Evolutionary conservation across 1,284 basidiomycete genomes (phyloP).

Genomic region (Heterobasidion occidentale): DNA sequence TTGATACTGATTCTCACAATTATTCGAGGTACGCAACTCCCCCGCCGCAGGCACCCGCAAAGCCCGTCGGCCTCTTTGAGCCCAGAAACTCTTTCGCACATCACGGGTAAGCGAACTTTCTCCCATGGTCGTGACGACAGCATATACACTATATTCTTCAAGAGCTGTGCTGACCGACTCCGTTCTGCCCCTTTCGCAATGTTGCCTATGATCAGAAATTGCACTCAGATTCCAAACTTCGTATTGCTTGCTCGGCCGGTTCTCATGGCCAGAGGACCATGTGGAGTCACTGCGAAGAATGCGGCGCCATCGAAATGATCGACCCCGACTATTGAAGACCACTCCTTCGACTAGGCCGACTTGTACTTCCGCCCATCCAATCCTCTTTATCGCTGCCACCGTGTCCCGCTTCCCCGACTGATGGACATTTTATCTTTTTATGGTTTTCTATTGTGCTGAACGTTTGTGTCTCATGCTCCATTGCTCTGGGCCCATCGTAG

Average conservation of each 20-base stretch:
- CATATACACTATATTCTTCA: conserved; percentile 1
- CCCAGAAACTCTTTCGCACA: conserved; percentile 56
- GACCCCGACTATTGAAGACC: conserved; percentile 45
- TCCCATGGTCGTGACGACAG: neutral
- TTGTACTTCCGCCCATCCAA: neutral
- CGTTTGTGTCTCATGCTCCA: neutral
- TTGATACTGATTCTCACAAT: conserved; percentile 41
- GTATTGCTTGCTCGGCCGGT: conserved; percentile 28
- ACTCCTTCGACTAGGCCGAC: neutral
- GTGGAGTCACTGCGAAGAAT: conserved; percentile 83
- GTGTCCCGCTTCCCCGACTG: neutral
- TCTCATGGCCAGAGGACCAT: conserved; percentile 43
- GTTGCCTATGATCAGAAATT: conserved; percentile 26
- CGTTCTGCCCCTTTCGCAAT: neutral
- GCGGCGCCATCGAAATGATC: conserved; percentile 82
- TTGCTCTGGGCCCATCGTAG: neutral
- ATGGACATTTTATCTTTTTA: neutral
- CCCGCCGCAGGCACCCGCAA: conserved; percentile 20
- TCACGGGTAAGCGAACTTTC: conserved; percentile 52
- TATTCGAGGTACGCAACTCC: conserved; percentile 33
- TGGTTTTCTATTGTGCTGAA: neutral
- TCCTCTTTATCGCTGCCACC: too few species aligned
- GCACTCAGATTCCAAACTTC: conserved; percentile 66
- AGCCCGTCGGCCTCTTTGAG: conserved; percentile 55
- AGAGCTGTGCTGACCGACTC: conserved; percentile 14